A percentile compares a stretch with the other conserved stretches of the same genome.
Conservation (phyloP, 257 asterid genomes). For the Phtheirospermum japonicum region DNA sequence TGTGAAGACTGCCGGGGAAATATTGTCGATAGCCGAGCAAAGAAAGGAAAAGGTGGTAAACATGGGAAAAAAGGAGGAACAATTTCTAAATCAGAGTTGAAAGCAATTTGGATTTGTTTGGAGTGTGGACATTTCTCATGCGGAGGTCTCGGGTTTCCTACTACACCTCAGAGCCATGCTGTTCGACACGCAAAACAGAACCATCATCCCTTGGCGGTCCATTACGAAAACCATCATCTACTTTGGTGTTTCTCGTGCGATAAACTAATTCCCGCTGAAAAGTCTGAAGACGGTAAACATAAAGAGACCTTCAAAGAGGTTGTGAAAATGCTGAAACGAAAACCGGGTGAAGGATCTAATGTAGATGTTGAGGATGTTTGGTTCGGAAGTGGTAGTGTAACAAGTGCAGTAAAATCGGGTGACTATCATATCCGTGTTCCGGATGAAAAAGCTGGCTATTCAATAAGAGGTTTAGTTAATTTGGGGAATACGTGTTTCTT, state of each 20-base stretch:
- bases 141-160: constrained; percentile 87
- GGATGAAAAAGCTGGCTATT: constrained; percentile 37
- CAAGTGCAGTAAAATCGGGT: constrained; percentile 45
- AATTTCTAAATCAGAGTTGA: constrained; percentile 44
- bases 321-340: constrained; percentile 53
- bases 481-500: constrained; percentile 97
- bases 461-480: constrained; percentile 75
- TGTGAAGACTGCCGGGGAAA: constrained; percentile 84
- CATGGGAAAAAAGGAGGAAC: constrained; percentile 55
- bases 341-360: constrained; percentile 41
- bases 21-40: constrained; percentile 45
- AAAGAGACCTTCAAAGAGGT: constrained; percentile 54
- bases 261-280: constrained; percentile 35
- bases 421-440: constrained; percentile 31
- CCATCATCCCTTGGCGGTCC: constrained; percentile 66
- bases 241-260: constrained; percentile 72
- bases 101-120: constrained; percentile 84
- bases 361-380: constrained; percentile 70
- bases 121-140: constrained; percentile 81
- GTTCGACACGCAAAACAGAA: constrained; percentile 67
- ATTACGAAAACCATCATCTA: constrained; percentile 65
- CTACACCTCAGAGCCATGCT: constrained; percentile 75
- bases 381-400: constrained; percentile 66
- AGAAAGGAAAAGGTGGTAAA: constrained; percentile 66
- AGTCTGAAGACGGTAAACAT: constrained; percentile 38